Evolutionary conservation across 345 rosid genomes (phyloP).

Genomic region (Hypericum androsaemum): DNA sequence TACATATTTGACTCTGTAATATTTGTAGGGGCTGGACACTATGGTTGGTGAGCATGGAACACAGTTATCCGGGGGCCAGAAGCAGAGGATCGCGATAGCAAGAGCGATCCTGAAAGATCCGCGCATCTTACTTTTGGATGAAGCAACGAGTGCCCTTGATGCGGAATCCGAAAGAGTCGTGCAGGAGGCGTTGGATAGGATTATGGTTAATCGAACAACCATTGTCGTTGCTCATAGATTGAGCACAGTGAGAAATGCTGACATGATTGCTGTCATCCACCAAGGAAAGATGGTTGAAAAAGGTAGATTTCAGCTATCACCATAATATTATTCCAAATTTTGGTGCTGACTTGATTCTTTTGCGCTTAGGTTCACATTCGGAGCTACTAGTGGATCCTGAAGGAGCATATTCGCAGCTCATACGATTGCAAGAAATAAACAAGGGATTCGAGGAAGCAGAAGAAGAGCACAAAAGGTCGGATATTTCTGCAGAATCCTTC

Average conservation of each 20-base stretch:
- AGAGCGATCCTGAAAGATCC: slow-evolving; percentile 84
- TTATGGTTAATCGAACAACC: slow-evolving; percentile 69
- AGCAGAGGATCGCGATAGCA: slow-evolving; percentile 86
- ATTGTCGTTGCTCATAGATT: slow-evolving; percentile 77
- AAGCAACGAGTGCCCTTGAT: slow-evolving; percentile 88
- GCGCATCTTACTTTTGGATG: slow-evolving; percentile 61
- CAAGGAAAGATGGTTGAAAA: slow-evolving; percentile 72
- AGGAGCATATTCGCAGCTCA: slow-evolving; percentile 81
- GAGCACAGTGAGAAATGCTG: slow-evolving; percentile 68
- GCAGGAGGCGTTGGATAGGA: slow-evolving; percentile 74
- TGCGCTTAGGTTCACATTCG: slow-evolving; percentile 35
- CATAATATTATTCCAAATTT: too few species aligned
- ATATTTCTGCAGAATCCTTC: slow-evolving; percentile 1
- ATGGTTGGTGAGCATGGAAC: slow-evolving; percentile 93
- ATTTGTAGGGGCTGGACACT: slow-evolving; percentile 76
- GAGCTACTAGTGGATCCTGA: slow-evolving; percentile 59
- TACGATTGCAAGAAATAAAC: slow-evolving; percentile 58
- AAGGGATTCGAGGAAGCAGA: slow-evolving; percentile 28
- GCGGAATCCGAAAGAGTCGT: slow-evolving; percentile 82
- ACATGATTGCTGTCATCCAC: slow-evolving; percentile 67
- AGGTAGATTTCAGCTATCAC: slow-evolving; percentile 42
- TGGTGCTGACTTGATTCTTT: background rate
- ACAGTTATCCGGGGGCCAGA: slow-evolving; percentile 92
- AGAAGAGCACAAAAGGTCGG: slow-evolving; percentile 22
- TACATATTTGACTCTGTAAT: too few species aligned